These are phyloP conservation scores for Candida buenavistaensis DNA, from an alignment of 1,139 yeast genomes.

Conservation along the genomic window DNA sequence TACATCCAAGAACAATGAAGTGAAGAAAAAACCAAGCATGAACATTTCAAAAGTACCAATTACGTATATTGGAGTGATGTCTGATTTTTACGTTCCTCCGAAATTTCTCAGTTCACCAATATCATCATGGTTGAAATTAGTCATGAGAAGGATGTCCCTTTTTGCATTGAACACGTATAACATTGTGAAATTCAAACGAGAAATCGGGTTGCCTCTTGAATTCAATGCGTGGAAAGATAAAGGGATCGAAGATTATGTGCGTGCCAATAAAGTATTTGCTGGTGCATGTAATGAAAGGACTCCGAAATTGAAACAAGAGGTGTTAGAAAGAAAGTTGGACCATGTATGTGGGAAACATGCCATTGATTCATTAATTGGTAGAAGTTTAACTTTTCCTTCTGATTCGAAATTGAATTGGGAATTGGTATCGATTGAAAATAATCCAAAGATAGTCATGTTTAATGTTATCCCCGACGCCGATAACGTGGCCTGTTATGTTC, in stretches of 20 bases:
- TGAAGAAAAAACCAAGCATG: conserved; percentile 21
- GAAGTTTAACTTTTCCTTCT: conserved; percentile 51
- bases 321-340: conserved; percentile 27
- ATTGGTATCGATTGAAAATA: conserved; percentile 61
- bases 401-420: conserved; percentile 72
- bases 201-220: conserved; percentile 37
- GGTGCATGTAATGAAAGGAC: conserved; percentile 42
- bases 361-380: conserved; percentile 27
- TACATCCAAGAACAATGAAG: too few relatives aligned
- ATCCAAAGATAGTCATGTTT: conserved; percentile 72
- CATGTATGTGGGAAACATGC: conserved; percentile 37
- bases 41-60: conserved; percentile 43
- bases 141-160: conserved; percentile 39
- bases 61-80: conserved; percentile 41
- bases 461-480: conserved; percentile 62
- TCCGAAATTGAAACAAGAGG: too few relatives aligned
- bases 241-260: conserved; percentile 43
- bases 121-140: conserved; percentile 38
- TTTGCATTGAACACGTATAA: conserved; percentile 46
- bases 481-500: conserved; percentile 68
- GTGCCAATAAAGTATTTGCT: conserved; percentile 45
- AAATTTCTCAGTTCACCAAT: conserved; percentile 30
- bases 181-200: conserved; percentile 42
- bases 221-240: conserved; percentile 48
- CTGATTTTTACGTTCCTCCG: conserved; percentile 49